Percentiles rank a stretch among this genome's conserved stretches.
Conservation (phyloP, 192 early-diverging fungal species). For the Mortierella alpina region DNA sequence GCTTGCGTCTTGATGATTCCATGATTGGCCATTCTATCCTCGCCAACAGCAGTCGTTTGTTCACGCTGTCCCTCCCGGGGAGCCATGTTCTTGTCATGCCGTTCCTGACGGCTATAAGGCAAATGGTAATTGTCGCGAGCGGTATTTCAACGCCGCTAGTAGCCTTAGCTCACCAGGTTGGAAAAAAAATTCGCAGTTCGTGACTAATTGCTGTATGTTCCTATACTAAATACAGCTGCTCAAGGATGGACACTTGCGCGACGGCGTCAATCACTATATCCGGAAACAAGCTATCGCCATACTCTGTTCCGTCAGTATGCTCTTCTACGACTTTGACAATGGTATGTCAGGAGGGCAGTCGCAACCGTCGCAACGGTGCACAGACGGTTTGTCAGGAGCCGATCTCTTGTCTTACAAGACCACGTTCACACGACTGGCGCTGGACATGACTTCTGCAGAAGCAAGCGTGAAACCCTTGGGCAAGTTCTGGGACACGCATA, state of each 20-base stretch:
- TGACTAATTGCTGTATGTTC: constrained; percentile 57
- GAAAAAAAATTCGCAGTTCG: constrained; percentile 58
- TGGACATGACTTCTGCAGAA: constrained; percentile 43
- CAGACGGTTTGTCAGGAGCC: background rate
- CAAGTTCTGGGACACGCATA: constrained; percentile 54
- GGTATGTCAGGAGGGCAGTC: background rate
- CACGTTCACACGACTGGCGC: constrained; percentile 35
- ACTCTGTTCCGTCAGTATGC: constrained; percentile 55
- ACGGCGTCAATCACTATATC: constrained; percentile 52
- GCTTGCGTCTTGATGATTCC: constrained; percentile 63
- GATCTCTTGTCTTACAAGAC: constrained; percentile 36
- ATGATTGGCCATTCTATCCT: constrained; percentile 75
- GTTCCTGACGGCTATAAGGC: constrained; percentile 70
- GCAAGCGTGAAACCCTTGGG: constrained; percentile 43
- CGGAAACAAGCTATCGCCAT: constrained; percentile 60
- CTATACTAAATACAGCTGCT: constrained; percentile 54
- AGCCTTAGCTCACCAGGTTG: constrained; percentile 15
- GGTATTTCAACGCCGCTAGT: constrained; percentile 25
- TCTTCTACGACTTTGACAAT: constrained; percentile 48
- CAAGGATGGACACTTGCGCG: constrained; percentile 32
- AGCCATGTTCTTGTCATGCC: constrained; percentile 71
- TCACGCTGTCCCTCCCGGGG: constrained; percentile 75
- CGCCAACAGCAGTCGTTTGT: constrained; percentile 73
- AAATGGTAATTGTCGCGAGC: constrained; percentile 58
- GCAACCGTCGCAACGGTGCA: background rate